Base-by-base conservation (phyloP, 768 basidiomycete genomes). In the Naganishia friedmannii region DNA sequence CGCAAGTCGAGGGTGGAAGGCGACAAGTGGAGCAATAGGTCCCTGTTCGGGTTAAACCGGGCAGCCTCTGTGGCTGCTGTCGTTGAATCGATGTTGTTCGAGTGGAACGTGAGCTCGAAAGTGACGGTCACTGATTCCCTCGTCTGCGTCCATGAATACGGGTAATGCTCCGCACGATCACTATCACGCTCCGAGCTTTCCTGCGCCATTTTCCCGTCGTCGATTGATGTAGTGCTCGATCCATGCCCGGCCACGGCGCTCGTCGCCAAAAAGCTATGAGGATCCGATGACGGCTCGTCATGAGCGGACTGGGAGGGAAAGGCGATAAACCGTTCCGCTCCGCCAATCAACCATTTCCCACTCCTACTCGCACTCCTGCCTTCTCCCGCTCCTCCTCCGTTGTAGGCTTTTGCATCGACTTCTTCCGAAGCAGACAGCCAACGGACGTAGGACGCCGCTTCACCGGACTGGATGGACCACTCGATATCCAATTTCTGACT, bases 131-230 rank as follows among this genome's bases (percentile, higher is more conserved):
- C 83, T 0, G 90, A 87, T 77, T 93, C 92, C 0, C 86, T 79
- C 4, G 89, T 88, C 77, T 99, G 95, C 0, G 88, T 91, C 95
- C 95, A 99, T 1, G 92, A 91, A 80, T 93, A 97, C 0, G 93
- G 90, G 21, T 69, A 69, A 26, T 54, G 34, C 37, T 15, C 17
- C 48, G 31, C 67, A 28, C 45, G n/a, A n/a, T n/a, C n/a, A n/a
- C n/a, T 56, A 31, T 48, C 21, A 39, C 46, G 42, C 10, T 12
- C 34, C 4, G 34, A 37, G 63, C 17, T 37, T 26, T 29, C 19
- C 17, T 32, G 66, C 32, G 12, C 19, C 29, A 32, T 31, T 8
- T 2, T 10, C 3, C 9, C 23, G 34, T 37, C 34, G 34, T 37
- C 34, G n/a, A n/a, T n/a, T n/a, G n/a, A n/a, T n/a, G n/a, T n/a